Base-by-base conservation (phyloP, 768 basidiomycete species). In the Thelephora ganbajun region DNA sequence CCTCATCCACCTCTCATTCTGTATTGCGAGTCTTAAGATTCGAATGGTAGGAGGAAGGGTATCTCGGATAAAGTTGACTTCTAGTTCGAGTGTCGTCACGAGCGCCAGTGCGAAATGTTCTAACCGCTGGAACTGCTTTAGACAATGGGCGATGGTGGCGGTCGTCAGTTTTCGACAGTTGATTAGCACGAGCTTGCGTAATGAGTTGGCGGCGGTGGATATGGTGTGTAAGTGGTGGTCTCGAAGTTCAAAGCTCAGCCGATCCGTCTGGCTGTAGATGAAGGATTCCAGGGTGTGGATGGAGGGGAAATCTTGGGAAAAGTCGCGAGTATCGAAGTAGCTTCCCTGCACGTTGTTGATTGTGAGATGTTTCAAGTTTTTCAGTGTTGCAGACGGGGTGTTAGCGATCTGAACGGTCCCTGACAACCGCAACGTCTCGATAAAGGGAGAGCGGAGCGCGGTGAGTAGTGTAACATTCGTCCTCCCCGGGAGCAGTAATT, bases 41-140 rank as follows among this genome's bases (percentile, higher is more conserved):
- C n/a, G 20, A 5, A 66, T 45, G 11, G 47, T 57, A 12, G 51
- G 52, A 6, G 64, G 62, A 11, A 71, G 41, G 1, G 59, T 9
- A 5, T 41, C 53, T 12, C 47, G 44, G 22, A 69, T 50, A 47
- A 69, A 66, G 43, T 63, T 56, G 23, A 50, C 56, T 44, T 55
- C 37, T 9, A 65, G 56, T 42, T 69, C 66, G 19, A 59, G 56
- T 5, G 65, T 63, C 6, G 65, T 67, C 33, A 64, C 53, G 18
- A 65, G 50, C 1, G 60, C 61, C 19, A 71, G 53, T 1, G 65
- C 64, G 41, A 71, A 58, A 46, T 65, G 64, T 46, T 64, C 59
- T 19, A 69, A 56, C 20, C 34, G 44, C 0, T 53, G 50, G 30
- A 69, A 49, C 14, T 44, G 48, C 23, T 51, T 50, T 6, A 70